Evolutionary conservation across 164 flowering plant species (phyloP).

Genomic region (Magnolia changhungtana): DNA sequence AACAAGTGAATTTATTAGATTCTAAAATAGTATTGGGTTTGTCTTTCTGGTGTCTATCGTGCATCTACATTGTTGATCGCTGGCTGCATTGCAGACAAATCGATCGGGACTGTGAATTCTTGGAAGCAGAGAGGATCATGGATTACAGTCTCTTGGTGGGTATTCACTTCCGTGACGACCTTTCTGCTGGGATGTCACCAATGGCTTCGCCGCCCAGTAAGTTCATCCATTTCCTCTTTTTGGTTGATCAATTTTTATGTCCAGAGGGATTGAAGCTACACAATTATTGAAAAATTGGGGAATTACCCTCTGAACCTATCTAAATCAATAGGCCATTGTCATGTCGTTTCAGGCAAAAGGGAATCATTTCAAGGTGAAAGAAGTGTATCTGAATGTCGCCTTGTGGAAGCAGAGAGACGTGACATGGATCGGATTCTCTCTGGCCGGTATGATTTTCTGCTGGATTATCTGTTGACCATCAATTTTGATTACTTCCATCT

Average conservation of each 20-base stretch:
- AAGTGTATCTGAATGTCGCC: constrained; percentile 56
- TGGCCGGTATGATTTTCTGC: constrained; percentile 46
- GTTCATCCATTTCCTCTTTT: background rate
- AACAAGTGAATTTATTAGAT: background rate
- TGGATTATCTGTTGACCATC: too few species aligned
- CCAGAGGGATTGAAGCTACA: background rate
- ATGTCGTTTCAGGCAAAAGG: constrained; percentile 37
- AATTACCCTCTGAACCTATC: background rate
- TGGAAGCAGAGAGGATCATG: constrained; percentile 85
- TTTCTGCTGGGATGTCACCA: constrained; percentile 60
- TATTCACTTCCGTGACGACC: constrained; percentile 69
- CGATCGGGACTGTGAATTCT: constrained; percentile 70
- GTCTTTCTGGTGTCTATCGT: background rate
- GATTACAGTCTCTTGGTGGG: constrained; percentile 89
- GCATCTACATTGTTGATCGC: background rate
- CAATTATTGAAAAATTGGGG: background rate
- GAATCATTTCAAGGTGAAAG: constrained; percentile 59
- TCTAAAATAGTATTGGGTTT: background rate
- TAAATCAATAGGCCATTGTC: background rate
- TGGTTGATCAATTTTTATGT: background rate
- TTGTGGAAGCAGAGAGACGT: constrained; percentile 56
- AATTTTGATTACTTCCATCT: too few species aligned
- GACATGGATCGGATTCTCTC: constrained; percentile 59
- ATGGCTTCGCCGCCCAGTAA: constrained; percentile 59
- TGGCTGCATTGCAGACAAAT: constrained; percentile 51